Base-by-base conservation (phyloP, 169 alveolate genomes). In the Plasmodium vinckei region DNA sequence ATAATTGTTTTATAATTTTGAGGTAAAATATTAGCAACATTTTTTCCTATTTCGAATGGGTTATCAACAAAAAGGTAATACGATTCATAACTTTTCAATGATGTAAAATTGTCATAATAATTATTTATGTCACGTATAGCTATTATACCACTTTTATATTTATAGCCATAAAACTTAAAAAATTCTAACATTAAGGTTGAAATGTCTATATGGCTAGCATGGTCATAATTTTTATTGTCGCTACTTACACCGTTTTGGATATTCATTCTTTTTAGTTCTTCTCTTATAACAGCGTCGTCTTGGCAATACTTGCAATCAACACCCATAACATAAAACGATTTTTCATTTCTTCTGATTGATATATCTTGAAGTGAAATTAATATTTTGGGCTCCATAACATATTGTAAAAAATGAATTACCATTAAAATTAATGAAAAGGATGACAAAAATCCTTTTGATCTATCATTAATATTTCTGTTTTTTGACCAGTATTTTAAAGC, bases 401-500 rank as follows among this genome's bases (percentile, higher is more conserved):
- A 63, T 60, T 95, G 97, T 47, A 95, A 68, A 77, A 92, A 95
- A 57, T 95, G 97, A 64, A 95, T 95, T 39, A 87, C 92, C 95
- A 95, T 92, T 61, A 95, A 70, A 33, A 94, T 86, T 33, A 94
- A 73, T 5, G 97, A 95, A 87, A 94, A 95, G 7, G 97, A 92
- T 7, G 96, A 91, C 53, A 95, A 60, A 60, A 96, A 92, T 47
- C 97, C 97, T 61, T 92, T 88, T 6, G 94, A 93, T 44, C 96
- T 53, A 87, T 95, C 95, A 70, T 94, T 94, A 5, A 95, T 73
- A 60, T 92, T 94, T 77, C 93, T 93, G 19, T 47, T 46, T 67
- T 92, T 89, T 17, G 97, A 95, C 97, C 97, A 95, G 27, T 71
- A 44, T 91, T 95, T 95, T 23, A 95, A 84, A 0, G 93, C 95